phyloP scores from a whole-genome alignment of 2,329 filamentous ascomycete genomes.

The Fusarium udum region DNA sequence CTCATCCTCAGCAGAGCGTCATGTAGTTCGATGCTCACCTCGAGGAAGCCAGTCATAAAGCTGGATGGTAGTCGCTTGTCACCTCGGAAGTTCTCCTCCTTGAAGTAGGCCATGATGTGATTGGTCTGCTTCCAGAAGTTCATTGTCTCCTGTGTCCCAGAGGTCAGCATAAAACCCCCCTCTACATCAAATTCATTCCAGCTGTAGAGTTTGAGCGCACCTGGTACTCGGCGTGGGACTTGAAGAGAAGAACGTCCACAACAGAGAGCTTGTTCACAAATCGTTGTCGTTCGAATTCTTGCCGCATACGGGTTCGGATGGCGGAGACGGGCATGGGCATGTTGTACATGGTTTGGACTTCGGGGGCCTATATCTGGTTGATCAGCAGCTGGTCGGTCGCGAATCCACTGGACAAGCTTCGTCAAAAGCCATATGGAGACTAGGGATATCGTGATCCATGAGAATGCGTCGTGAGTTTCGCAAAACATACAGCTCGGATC shows the following conservation, averaged over 20 bases:
- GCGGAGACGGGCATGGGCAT: slow-evolving; percentile 86
- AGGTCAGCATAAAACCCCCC: slow-evolving; percentile 18
- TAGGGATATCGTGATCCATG: background rate
- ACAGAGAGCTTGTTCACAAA: slow-evolving; percentile 89
- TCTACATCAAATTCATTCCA: slow-evolving; percentile 65
- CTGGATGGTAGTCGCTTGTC: slow-evolving; percentile 80
- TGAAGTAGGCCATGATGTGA: slow-evolving; percentile 97
- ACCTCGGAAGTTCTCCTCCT: slow-evolving; percentile 81
- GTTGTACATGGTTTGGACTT: slow-evolving; percentile 98
- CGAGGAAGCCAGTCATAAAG: slow-evolving; percentile 95
- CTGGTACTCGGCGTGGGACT: slow-evolving; percentile 95
- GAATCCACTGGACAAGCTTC: background rate
- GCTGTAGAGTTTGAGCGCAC: slow-evolving; percentile 57
- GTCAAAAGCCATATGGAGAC: background rate
- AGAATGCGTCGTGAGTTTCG: slow-evolving; percentile 1
- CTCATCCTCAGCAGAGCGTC: background rate
- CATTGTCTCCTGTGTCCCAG: slow-evolving; percentile 80
- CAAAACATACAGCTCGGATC: slow-evolving; percentile 86
- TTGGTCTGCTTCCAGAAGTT: slow-evolving; percentile 99
- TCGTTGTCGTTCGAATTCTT: slow-evolving; percentile 96
- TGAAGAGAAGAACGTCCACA: slow-evolving; percentile 88
- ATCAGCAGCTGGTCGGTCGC: slow-evolving; percentile 22
- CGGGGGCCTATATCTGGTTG: slow-evolving; percentile 74
- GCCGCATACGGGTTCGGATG: slow-evolving; percentile 91
- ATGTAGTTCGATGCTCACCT: slow-evolving; percentile 67